Base-by-base conservation (phyloP, 192 early-diverging fungal species). In the Paraglomus brasilianum region DNA sequence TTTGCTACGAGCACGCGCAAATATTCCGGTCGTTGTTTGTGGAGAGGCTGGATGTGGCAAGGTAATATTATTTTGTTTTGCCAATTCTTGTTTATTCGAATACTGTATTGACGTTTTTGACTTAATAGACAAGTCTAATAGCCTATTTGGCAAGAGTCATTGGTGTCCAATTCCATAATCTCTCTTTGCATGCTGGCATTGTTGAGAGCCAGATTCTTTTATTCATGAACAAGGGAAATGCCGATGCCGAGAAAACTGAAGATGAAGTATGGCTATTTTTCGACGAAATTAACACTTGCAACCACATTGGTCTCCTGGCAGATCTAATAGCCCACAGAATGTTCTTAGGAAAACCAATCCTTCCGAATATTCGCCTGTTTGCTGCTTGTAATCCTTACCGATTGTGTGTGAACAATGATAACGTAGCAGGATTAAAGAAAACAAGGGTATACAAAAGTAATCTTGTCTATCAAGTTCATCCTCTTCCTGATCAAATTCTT, bases 311-410 rank as follows among this genome's bases (percentile, higher is more conserved):
- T 42, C 41, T 70, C 17, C 19, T 70, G 6, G 44, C 68, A 2
- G 52, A 55, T 15, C 30, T 70, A 5, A 70, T 70, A 13, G 40
- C 53, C 22, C 53, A 70, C 30, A 22, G 68, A 15, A 30, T 30
- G 40, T 17, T 70, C 5, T 3, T 65, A 24, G 68, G 68, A 14
- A 55, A 43, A 30, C 11, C 38, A 21, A 60, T 70, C 40, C 55
- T 60, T 55, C 21, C 21, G 2, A 70, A 62, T 70, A 70, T 70
- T 19, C 30, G 68, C 14, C 36, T 70, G 9, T 59, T 70, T 55
- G 68, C 68, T 5, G 68, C 68, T 2, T 70, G 68, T 45, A 70
- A 70, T 70, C 68, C 68, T 21, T 70, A 70, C 43, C 60, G 68
- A 21, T 50, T 70, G 11, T 56, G 55, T 14, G 45, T n/a, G n/a